Base-by-base conservation (phyloP, 108 stramenopile species). In the Nitzschia putrida region DNA sequence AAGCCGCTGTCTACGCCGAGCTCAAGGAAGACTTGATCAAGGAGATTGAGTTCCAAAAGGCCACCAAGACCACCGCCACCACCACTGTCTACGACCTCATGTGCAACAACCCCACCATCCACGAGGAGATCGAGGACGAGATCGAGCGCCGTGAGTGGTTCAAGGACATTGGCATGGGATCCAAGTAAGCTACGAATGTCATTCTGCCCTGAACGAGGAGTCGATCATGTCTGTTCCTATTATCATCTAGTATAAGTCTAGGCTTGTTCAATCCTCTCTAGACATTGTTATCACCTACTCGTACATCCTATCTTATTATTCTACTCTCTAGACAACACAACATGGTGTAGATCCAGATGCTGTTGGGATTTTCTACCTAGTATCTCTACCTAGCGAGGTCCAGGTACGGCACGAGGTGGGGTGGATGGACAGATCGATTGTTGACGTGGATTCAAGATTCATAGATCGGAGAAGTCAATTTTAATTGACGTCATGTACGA, bases 141-240 rank as follows among this genome's bases (percentile, higher is more conserved):
- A 86, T 94, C 66, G 90, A 91, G 68, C 72, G 81, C 29, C 91
- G 93, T 75, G 86, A 91, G 67, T 94, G 93, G 93, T 94, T 94
- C 85, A 94, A 91, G 83, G 93, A 94, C 77, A 74, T 74, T 58
- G 85, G 68, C 18, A 49, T 64, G 63, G 54, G 51, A 34, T 16
- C 49, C 53, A 63, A 72, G 40, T 72, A 64, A 64, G 38, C 29
- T 34, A 34, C 29, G 29, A 34, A 4, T 34, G 29, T 34, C 29
- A 34, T 34, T 34, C 29, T 34, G 29, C 29, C 29, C 29, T 34
- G 29, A 34, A 34, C 29, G 29, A 34, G 29, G 29, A 34, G 29
- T 34, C 29, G 29, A 34, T 4, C 29, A 34, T 34, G 29, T 34
- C 29, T 34, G 58, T 21, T 55, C 8, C 54, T 3, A 3, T 18